phyloP scores from a whole-genome alignment of 257 asterid species.

The Cinchona pubescens region DNA sequence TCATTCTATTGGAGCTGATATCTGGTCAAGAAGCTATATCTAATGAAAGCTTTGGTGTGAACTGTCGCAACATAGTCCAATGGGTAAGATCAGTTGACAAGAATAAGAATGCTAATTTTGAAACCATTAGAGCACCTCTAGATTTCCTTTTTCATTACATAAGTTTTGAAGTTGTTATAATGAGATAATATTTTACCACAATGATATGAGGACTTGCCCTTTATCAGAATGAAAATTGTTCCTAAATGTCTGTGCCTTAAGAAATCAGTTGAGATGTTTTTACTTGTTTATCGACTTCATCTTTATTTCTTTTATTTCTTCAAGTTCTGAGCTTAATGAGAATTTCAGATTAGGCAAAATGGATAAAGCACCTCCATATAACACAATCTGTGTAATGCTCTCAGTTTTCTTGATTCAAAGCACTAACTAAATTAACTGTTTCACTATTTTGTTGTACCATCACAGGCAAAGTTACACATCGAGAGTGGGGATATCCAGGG shows the following conservation, averaged over 20 bases:
- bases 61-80: conserved; percentile 92
- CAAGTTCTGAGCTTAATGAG: background rate
- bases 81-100: conserved; percentile 56
- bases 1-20: conserved; percentile 87
- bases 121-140: background rate
- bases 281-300: background rate
- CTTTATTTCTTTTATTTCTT: background rate
- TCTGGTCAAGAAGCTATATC: conserved; percentile 99
- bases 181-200: background rate
- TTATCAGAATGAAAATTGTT: background rate
- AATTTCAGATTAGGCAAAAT: background rate
- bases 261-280: background rate
- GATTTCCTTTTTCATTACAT: background rate
- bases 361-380: background rate
- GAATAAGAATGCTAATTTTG: background rate
- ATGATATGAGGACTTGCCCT: background rate
- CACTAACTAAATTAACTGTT: too few relatives aligned
- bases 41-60: conserved; percentile 70
- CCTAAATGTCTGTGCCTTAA: background rate
- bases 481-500: conserved; percentile 98
- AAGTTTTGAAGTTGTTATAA: background rate
- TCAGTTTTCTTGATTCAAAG: too few relatives aligned
- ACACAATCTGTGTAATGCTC: background rate
- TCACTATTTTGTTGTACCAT: background rate
- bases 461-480: conserved; percentile 81